Percentiles rank a stretch among this genome's conserved stretches.
Evolutionary conservation across 2,329 filamentous ascomycete genomes (phyloP).

Genomic region (Fusarium sacchari): DNA sequence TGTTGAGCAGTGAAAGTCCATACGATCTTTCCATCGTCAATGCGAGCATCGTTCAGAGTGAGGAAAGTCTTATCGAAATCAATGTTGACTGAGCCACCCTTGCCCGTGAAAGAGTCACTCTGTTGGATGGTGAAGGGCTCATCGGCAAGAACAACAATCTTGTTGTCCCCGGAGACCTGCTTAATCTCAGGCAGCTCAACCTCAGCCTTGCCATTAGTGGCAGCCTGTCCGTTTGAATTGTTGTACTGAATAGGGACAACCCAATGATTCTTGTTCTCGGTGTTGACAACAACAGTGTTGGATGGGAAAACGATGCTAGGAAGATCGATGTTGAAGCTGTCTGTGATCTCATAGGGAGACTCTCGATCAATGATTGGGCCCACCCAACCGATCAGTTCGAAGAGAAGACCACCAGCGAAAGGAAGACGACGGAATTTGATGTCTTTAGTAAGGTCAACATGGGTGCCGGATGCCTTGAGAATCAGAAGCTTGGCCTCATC

Average conservation of each 20-base stretch:
- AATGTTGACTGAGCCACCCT: constrained; percentile 10
- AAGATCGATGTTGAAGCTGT: constrained; percentile 14
- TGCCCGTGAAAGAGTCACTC: constrained; percentile 3
- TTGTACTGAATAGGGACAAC: constrained; percentile 9
- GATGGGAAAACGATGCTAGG: constrained; percentile 3
- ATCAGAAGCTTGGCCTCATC: constrained; percentile 3
- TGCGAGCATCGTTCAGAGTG: constrained; percentile 1
- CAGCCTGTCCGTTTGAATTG: neutral
- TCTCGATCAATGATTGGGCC: constrained; percentile 1
- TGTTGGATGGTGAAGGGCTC: constrained; percentile 12
- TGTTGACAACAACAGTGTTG: constrained; percentile 21
- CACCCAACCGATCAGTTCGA: constrained; percentile 9
- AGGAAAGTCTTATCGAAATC: constrained; percentile 6
- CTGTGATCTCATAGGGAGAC: constrained; percentile 3
- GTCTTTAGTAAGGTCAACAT: constrained; percentile 8
- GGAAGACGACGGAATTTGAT: constrained; percentile 11
- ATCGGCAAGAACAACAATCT: neutral
- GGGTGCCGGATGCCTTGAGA: constrained; percentile 8
- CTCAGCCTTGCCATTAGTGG: neutral
- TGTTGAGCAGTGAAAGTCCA: constrained; percentile 6
- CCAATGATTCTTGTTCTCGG: constrained; percentile 17
- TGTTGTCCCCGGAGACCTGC: neutral
- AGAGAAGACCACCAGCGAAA: constrained; percentile 17
- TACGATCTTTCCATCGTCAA: constrained; percentile 7
- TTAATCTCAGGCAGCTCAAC: constrained; percentile 7